Evolutionary conservation across 805 yeast genomes (phyloP), one percentile per base, ranked within the genome.

Genomic region (Suhomyces kilbournensis): DNA sequence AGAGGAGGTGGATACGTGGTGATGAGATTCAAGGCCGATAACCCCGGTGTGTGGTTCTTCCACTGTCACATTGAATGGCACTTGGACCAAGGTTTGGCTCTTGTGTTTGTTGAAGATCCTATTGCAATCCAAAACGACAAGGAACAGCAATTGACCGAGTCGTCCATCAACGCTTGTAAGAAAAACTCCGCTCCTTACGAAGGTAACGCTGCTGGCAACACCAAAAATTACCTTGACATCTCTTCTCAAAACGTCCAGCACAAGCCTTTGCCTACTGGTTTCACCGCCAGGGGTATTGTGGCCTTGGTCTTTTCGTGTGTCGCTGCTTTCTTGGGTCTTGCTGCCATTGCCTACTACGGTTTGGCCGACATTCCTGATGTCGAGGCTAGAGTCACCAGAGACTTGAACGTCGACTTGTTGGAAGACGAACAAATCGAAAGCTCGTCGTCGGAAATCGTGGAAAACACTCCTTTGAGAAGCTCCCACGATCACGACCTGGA

Each of bases 61-160:
- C 99, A 93, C 76, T 93, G 99, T 74, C 99, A 93, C 70, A 88
- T 94, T 64, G 98, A 94, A 70, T 93, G 99, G 99, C 99, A 94
- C 76, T 81, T 93, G 78, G 80, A 85, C 64, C 98, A 94, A 77
- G 99, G 99, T 65, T 80, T 93, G 62, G 96, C 96, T 10, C 62
- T 91, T 51, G 76, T 79, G 9, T 74, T 94, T 44, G 74, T 93
- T 50, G 99, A 93, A 74, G 97, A 90, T 51, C 99, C 99, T 26
- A 60, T 68, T 9, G 78, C 78, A 52, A 77, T 93, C 47, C 90
- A 85, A 68, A 69, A 68, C 17, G 74, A 56, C 26, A 47, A 48
- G 2, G 35, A 76, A 52, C 88, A 88, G 71, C 76, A 76, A 49
- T 65, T 92, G 48, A 79, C 92, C 35, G 84, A 82, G 2, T 78